Evolutionary conservation across 2,329 filamentous ascomycete species (phyloP).

Genomic region (Fulvia fulva): DNA sequence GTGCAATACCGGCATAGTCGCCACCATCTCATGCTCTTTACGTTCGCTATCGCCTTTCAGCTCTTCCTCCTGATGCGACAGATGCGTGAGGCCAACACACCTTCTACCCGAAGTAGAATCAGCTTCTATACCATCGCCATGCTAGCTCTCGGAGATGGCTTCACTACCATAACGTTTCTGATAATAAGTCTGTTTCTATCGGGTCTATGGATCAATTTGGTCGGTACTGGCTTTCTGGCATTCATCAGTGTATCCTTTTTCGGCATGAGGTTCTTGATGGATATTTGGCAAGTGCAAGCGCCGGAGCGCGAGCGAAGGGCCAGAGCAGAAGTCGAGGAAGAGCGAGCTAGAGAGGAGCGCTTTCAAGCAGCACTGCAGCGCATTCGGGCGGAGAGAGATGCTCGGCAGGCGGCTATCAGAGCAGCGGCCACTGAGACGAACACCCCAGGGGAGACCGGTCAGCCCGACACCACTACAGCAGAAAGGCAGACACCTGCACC

Average conservation of each 20-base stretch:
- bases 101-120: conserved; percentile 60
- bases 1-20: conserved; percentile 45
- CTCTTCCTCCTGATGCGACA: conserved; percentile 57
- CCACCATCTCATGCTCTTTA: conserved; percentile 52
- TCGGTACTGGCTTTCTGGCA: conserved; percentile 55
- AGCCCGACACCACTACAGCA: not conserved
- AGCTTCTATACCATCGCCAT: conserved; percentile 62
- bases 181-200: conserved; percentile 54
- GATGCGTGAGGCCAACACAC: conserved; percentile 62
- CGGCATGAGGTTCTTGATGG: conserved; percentile 62
- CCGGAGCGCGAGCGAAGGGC: conserved; percentile 45
- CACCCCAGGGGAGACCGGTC: not conserved
- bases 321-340: conserved; percentile 40
- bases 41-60: conserved; percentile 48
- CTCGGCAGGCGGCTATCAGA: conserved; percentile 6
- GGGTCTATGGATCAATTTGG: conserved; percentile 53
- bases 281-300: conserved; percentile 62
- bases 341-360: conserved; percentile 23
- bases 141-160: conserved; percentile 59
- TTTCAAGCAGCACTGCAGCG: conserved; percentile 22
- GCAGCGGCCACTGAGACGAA: not conserved
- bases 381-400: conserved; percentile 22
- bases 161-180: conserved; percentile 52
- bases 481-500: not conserved
- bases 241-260: conserved; percentile 60